Percentiles rank a stretch among this genome's conserved stretches.
These are phyloP conservation scores for Tetrapisispora pingtungensis DNA, from an alignment of 805 yeast species.

Conservation along the genomic window DNA sequence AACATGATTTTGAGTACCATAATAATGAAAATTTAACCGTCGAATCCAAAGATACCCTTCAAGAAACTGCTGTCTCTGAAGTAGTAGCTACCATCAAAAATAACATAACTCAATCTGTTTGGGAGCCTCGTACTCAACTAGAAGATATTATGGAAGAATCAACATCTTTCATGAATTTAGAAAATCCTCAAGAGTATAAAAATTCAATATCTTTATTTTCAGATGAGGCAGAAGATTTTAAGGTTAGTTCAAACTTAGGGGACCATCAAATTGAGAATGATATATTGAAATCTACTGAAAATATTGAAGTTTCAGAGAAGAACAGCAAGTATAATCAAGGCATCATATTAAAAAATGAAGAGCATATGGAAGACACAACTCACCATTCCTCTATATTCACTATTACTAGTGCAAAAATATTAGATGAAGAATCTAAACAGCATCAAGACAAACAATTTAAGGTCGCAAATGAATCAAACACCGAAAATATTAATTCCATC, in stretches of 20 bases:
- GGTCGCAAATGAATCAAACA: neutral
- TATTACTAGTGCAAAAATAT: neutral
- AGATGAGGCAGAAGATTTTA: neutral
- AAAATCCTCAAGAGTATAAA: neutral
- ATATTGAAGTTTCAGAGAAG: neutral
- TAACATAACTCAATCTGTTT: neutral
- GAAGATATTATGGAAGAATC: no score
- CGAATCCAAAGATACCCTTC: no score
- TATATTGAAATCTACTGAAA: neutral
- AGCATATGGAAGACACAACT: neutral
- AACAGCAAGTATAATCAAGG: no score
- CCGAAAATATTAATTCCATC: neutral
- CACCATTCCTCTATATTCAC: neutral
- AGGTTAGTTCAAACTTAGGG: no score
- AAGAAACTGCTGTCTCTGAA: no score
- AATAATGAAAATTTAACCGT: no score
- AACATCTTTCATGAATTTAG: no score
- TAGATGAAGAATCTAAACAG: neutral
- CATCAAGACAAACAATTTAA: neutral
- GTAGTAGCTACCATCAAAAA: no score
- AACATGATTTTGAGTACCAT: no score
- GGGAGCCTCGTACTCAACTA: neutral
- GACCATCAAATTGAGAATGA: neutral
- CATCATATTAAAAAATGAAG: neutral
- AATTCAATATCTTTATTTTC: no score